These are phyloP conservation scores for Aspergillus ellipticus DNA, from an alignment of 495 filamentous ascomycete species.

Conservation along the genomic window DNA sequence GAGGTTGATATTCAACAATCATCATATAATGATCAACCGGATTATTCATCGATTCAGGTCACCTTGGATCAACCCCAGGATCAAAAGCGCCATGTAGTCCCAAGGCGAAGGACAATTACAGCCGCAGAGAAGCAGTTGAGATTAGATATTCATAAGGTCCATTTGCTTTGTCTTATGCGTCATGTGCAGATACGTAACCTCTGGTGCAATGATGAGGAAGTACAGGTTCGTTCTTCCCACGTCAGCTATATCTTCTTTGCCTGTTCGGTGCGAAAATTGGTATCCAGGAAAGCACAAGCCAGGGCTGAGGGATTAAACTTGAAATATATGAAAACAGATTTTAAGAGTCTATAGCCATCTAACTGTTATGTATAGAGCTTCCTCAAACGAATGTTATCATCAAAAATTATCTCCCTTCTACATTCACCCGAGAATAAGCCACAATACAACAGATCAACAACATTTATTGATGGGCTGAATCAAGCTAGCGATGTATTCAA, in stretches of 20 bases:
- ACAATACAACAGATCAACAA: constrained; percentile 66
- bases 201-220: constrained; percentile 79
- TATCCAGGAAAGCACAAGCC: background rate
- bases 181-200: constrained; percentile 72
- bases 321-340: no score
- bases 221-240: constrained; percentile 47
- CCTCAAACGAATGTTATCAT: constrained; percentile 57
- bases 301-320: no score
- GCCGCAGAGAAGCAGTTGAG: constrained; percentile 67
- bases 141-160: constrained; percentile 77
- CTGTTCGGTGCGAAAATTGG: background rate
- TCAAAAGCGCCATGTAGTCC: constrained; percentile 27
- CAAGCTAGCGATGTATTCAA: constrained; percentile 65
- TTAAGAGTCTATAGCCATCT: background rate
- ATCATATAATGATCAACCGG: constrained; percentile 20
- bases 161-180: constrained; percentile 75
- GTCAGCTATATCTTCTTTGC: constrained; percentile 4
- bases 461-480: constrained; percentile 73
- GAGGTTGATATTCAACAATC: constrained; percentile 56
- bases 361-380: constrained; percentile 29
- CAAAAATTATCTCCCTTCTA: constrained; percentile 58
- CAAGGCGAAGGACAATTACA: constrained; percentile 58
- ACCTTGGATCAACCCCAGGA: constrained; percentile 50
- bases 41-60: constrained; percentile 50
- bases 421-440: constrained; percentile 59